Evolutionary conservation across 2,329 filamentous ascomycete genomes (phyloP).

Genomic region (Orbilia blumenaviensis): DNA sequence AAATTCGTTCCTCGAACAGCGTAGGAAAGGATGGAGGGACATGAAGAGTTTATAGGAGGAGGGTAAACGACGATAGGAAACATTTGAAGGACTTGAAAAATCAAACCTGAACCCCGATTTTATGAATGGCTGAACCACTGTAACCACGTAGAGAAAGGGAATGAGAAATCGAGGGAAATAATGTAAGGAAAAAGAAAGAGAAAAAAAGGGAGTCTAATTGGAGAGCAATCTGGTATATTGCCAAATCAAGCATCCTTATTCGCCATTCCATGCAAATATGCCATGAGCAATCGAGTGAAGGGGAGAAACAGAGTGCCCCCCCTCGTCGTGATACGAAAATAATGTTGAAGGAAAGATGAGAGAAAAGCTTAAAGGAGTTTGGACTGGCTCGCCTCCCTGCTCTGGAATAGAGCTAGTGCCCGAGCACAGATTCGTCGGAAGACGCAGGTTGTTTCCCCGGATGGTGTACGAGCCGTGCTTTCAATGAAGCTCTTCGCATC

Average conservation of each 20-base stretch:
- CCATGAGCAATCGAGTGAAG: conserved; percentile 29
- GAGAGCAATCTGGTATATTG: conserved; percentile 45
- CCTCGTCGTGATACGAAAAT: conserved; percentile 7
- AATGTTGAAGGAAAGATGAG: conserved; percentile 8
- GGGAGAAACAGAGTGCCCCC: conserved; percentile 1
- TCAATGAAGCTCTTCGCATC: conserved; percentile 40
- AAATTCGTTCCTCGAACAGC: conserved; percentile 38
- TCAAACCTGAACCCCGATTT: conserved; percentile 54
- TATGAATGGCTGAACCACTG: conserved; percentile 50
- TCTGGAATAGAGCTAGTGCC: conserved; percentile 43
- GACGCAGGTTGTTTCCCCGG: conserved; percentile 41
- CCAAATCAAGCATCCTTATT: conserved; percentile 51
- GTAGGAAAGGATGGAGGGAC: conserved; percentile 10
- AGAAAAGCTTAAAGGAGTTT: conserved; percentile 22
- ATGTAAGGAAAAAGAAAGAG: too few species aligned
- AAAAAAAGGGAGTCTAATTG: conserved; percentile 23
- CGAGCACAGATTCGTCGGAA: conserved; percentile 46
- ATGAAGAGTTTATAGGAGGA: conserved; percentile 6
- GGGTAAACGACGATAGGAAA: not conserved
- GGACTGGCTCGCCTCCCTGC: conserved; percentile 22
- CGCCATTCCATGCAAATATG: conserved; percentile 52
- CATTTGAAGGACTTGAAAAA: conserved; percentile 20
- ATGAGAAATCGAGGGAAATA: conserved; percentile 14
- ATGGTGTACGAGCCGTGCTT: conserved; percentile 32
- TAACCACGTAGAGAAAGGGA: conserved; percentile 30